These are phyloP conservation scores for Pigoraptor vietnamica DNA, from an alignment of 78 protist species.

Conservation along the genomic window DNA sequence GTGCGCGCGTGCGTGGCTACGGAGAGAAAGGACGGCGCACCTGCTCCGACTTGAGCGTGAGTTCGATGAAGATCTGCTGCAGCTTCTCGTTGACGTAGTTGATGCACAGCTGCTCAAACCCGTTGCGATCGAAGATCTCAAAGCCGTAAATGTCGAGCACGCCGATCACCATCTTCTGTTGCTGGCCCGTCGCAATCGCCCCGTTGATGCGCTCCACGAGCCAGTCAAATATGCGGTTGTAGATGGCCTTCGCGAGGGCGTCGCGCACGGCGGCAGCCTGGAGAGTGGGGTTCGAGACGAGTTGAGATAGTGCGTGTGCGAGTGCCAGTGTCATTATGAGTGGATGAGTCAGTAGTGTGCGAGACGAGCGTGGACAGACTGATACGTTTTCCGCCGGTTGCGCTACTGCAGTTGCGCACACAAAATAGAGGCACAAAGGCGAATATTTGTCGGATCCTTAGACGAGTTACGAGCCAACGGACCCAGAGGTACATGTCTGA, in stretches of 20 bases:
- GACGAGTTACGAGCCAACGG: neutral
- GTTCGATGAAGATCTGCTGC: slow-evolving; percentile 86
- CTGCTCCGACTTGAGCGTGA: slow-evolving; percentile 81
- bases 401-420: too few species aligned
- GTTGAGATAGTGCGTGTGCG: too few species aligned
- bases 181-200: neutral
- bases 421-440: too few species aligned
- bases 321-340: too few species aligned
- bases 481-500: neutral
- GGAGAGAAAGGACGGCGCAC: too few species aligned
- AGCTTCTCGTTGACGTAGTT: slow-evolving; percentile 89
- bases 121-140: slow-evolving; percentile 74
- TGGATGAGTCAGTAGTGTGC: neutral
- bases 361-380: too few species aligned
- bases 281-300: too few species aligned
- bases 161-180: slow-evolving; percentile 35
- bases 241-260: neutral
- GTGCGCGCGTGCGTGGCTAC: too few species aligned
- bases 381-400: too few species aligned
- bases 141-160: slow-evolving; percentile 93
- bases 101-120: slow-evolving; percentile 76
- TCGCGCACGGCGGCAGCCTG: neutral
- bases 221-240: neutral
- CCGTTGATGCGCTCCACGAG: slow-evolving; percentile 3
- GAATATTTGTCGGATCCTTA: neutral